Percentiles rank a stretch among this genome's conserved stretches.
Conservation (phyloP, 2,329 filamentous ascomycete genomes). For the Beauveria scarabaeidicola region DNA sequence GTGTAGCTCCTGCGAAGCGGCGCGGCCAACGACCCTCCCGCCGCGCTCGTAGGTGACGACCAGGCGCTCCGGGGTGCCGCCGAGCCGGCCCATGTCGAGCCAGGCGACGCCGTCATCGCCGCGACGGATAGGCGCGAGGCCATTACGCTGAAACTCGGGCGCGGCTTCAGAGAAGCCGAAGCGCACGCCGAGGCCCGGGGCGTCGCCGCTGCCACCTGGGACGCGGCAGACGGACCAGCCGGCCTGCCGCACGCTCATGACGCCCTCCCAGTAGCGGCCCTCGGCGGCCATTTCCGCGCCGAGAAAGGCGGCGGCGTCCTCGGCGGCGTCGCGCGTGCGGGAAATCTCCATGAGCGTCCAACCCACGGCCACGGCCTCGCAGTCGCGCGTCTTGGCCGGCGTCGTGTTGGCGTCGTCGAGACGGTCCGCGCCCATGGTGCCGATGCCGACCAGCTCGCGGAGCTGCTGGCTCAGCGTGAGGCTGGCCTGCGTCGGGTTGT, state of each 20-base stretch:
- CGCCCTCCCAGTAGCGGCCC: constrained; percentile 80
- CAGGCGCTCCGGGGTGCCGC: constrained; percentile 49
- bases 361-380: constrained; percentile 52
- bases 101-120: constrained; percentile 65
- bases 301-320: constrained; percentile 63
- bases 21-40: constrained; percentile 50
- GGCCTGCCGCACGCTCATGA: constrained; percentile 69
- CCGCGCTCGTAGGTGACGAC: constrained; percentile 57
- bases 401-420: constrained; percentile 53
- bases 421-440: constrained; percentile 62
- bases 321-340: constrained; percentile 62
- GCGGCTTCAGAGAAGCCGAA: constrained; percentile 79
- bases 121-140: constrained; percentile 72
- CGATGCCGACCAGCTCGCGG: constrained; percentile 62
- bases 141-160: constrained; percentile 54
- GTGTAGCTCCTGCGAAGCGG: constrained; percentile 32
- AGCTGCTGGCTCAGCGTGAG: constrained; percentile 62
- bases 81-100: constrained; percentile 55
- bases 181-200: constrained; percentile 58
- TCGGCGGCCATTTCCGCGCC: constrained; percentile 72
- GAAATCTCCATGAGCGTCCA: constrained; percentile 74
- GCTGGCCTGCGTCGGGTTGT: constrained; percentile 61
- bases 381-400: constrained; percentile 45
- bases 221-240: constrained; percentile 81
- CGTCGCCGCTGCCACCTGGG: constrained; percentile 50